A percentile compares a stretch with the other conserved stretches of the same genome.
Evolutionary conservation across 768 basidiomycete genomes (phyloP).

Genomic region (Trametes coccinea): DNA sequence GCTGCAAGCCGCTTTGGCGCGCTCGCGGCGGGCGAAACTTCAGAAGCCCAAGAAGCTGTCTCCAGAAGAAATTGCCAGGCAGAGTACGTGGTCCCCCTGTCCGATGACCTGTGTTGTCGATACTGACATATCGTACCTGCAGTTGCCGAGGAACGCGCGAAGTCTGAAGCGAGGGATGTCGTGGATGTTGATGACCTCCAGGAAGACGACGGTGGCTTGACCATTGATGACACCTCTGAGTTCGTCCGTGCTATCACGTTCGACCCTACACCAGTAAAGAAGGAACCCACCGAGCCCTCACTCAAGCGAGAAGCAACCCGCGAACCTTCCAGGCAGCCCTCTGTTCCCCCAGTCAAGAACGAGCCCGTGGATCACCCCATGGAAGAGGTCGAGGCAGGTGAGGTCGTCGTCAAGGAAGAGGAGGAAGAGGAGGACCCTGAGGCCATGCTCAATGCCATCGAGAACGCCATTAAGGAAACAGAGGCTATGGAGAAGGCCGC

Average conservation of each 20-base stretch:
- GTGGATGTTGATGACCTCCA: slow-evolving; percentile 51
- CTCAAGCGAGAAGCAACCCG: slow-evolving; percentile 30
- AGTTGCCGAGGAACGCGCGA: slow-evolving; percentile 67
- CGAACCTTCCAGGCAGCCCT: slow-evolving; percentile 20
- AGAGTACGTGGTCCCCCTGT: slow-evolving; percentile 36
- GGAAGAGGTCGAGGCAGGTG: slow-evolving; percentile 81
- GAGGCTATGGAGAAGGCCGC: slow-evolving; percentile 54
- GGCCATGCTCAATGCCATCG: slow-evolving; percentile 78
- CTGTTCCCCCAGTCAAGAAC: slow-evolving; percentile 43
- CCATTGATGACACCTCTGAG: slow-evolving; percentile 96
- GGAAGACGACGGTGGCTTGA: slow-evolving; percentile 58
- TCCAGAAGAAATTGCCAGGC: slow-evolving; percentile 83
- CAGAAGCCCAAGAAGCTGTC: slow-evolving; percentile 73
- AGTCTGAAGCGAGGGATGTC: slow-evolving; percentile 45
- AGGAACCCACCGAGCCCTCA: slow-evolving; percentile 29
- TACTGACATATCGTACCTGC: slow-evolving; percentile 13
- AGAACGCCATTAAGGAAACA: slow-evolving; percentile 60
- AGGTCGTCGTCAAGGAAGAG: slow-evolving; percentile 81
- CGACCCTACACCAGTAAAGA: slow-evolving; percentile 49
- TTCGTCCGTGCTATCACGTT: slow-evolving; percentile 87
- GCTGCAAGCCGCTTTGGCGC: slow-evolving; percentile 88
- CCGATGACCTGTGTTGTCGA: neutral
- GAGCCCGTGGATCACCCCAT: slow-evolving; percentile 59
- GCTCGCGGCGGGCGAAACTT: slow-evolving; percentile 79
- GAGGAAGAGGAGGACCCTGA: slow-evolving; percentile 71